These are phyloP conservation scores for Acanthamoeba sp. DNA, from an alignment of 208 protist genomes.

Conservation along the genomic window DNA sequence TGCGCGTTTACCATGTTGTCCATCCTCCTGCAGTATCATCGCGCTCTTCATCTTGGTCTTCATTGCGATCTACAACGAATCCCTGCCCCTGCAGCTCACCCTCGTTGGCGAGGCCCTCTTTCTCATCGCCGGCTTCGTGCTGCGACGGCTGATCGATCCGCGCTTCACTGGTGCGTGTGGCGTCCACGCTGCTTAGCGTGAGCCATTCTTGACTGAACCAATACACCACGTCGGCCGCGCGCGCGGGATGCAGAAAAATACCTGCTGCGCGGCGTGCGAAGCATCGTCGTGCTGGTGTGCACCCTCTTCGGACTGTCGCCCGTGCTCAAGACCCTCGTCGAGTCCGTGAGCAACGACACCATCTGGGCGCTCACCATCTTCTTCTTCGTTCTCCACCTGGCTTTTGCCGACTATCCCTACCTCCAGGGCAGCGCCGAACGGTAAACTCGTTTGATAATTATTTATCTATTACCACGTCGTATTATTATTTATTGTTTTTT, in stretches of 20 bases:
- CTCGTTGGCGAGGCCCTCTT: conserved; percentile 68
- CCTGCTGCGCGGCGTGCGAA: conserved; percentile 74
- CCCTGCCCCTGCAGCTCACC: conserved; percentile 4
- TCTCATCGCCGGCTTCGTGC: conserved; percentile 70
- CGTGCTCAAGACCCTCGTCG: conserved; percentile 80
- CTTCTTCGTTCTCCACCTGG: conserved; percentile 82
- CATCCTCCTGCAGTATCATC: not conserved
- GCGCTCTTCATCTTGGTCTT: conserved; percentile 76
- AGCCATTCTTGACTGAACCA: no score
- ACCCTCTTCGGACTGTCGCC: conserved; percentile 81
- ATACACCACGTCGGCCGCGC: not conserved
- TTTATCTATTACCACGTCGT: not conserved
- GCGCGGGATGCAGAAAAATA: not conserved
- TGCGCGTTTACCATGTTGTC: conserved; percentile 1
- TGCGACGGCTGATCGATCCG: conserved; percentile 75
- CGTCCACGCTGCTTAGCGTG: no score
- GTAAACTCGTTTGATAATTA: not conserved
- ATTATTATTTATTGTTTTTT: no score
- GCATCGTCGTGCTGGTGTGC: conserved; percentile 76
- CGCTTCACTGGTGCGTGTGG: conserved; percentile 48
- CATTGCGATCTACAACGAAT: conserved; percentile 45
- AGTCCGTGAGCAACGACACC: conserved; percentile 83
- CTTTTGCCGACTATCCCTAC: conserved; percentile 80
- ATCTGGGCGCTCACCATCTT: conserved; percentile 83
- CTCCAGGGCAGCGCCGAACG: conserved; percentile 72